Base-by-base conservation (phyloP, 768 basidiomycete species). In the Udeniomyces megalosporus region DNA sequence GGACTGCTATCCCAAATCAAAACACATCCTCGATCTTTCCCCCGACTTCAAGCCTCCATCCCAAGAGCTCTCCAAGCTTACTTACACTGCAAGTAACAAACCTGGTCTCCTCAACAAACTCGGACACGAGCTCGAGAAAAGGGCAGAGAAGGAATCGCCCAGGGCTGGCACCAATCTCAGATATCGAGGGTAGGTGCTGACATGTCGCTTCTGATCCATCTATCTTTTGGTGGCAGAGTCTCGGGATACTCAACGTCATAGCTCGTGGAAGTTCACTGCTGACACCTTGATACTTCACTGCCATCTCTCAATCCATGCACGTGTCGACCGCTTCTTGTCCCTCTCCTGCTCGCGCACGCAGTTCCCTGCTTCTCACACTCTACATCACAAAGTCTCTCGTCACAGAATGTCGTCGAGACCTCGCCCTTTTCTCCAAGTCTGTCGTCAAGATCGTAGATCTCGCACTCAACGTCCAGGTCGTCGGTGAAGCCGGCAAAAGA, bases 61-160 rank as follows among this genome's bases (percentile, higher is more conserved):
- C 2, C 71, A 72, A 44, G 74, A 74, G 55, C 62, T 73, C 15
- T 68, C 68, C 3, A 70, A 71, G 49, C 60, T 74, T 45, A 71
- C 71, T 2, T 73, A 72, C 49, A 67, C 67, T 46, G 68, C 68
- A 3, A 60, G 59, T 46, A 72, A 73, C 62, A 71, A 72, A 61
- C 69, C 70, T 17, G 69, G 69, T 3, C 67, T 70, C 42, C 62
- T 74, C 10, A 66, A 69, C 46, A 69, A 69, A 49, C 63, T 73
- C 11, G 72, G 69, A 0, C 67, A 71, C 58, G 73, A 73, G 68
- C 60, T 74, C 17, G 70, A 71, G 54, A 67, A 65, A 48, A 32
- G 72, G 17, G 72, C 70, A 1, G 26, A 15, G 8, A 72, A 68
- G 54, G 74, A 74, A 57, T 64, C 68, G 5, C 47, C 34, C n/a